phyloP scores from a whole-genome alignment of 306 rosid genomes.

The Vigna mungo region DNA sequence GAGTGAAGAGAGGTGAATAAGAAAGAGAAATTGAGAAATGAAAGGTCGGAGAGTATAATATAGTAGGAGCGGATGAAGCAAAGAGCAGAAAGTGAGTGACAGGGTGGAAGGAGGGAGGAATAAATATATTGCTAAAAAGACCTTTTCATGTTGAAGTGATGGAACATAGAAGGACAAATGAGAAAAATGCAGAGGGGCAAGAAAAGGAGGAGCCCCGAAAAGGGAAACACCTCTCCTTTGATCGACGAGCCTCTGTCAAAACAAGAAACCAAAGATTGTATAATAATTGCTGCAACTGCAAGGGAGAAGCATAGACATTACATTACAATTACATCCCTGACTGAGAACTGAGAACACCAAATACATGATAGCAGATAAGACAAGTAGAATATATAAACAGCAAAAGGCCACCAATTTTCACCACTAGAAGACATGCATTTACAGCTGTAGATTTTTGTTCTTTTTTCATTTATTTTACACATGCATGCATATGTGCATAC shows the following conservation, averaged over 20 bases:
- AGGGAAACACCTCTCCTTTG: slow-evolving; percentile 58
- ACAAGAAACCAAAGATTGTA: slow-evolving; percentile 45
- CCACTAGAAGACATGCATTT: slow-evolving; percentile 53
- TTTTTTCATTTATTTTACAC: not conserved
- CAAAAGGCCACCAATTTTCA: slow-evolving; percentile 49
- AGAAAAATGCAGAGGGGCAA: slow-evolving; percentile 62
- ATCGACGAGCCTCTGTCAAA: slow-evolving; percentile 54
- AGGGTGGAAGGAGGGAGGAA: slow-evolving; percentile 24
- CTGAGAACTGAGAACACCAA: slow-evolving; percentile 36
- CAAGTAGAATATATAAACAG: slow-evolving; percentile 50
- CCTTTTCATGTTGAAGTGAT: slow-evolving; percentile 57
- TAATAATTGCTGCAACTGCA: slow-evolving; percentile 39
- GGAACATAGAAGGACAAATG: slow-evolving; percentile 77
- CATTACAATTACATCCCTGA: slow-evolving; percentile 40
- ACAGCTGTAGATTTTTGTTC: slow-evolving; percentile 66
- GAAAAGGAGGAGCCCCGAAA: slow-evolving; percentile 56
- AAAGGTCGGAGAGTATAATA: slow-evolving; percentile 30
- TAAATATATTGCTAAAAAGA: slow-evolving; percentile 28
- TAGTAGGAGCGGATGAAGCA: slow-evolving; percentile 7
- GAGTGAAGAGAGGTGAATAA: slow-evolving; percentile 32
- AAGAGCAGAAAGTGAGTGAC: slow-evolving; percentile 41
- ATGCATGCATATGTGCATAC: not conserved
- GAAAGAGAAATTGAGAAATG: slow-evolving; percentile 29
- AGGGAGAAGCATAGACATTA: slow-evolving; percentile 42
- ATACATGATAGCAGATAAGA: slow-evolving; percentile 50